phyloP scores from a whole-genome alignment of 176 grass and related monocot genomes.

The Lolium perenne region DNA sequence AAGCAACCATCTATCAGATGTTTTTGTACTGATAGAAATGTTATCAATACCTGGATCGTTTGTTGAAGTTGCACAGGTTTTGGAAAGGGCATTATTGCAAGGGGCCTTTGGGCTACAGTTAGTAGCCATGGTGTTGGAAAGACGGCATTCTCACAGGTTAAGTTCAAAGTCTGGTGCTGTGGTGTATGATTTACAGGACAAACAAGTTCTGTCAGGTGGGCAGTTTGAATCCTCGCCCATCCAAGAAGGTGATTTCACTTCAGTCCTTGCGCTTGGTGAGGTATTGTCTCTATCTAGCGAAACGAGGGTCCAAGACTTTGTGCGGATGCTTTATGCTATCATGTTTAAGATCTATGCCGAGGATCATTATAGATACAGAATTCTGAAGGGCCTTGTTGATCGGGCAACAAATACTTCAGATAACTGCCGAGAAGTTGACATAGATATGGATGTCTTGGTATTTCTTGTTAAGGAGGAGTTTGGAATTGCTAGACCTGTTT shows the following conservation, averaged over 20 bases:
- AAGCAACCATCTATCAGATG: constrained; percentile 73
- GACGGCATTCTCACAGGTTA: constrained; percentile 69
- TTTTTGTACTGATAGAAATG: constrained; percentile 90
- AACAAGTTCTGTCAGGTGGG: constrained; percentile 61
- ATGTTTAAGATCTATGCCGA: constrained; percentile 89
- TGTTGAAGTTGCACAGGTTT: constrained; percentile 74
- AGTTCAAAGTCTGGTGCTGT: constrained; percentile 56
- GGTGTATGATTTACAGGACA: constrained; percentile 69
- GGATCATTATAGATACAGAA: constrained; percentile 83
- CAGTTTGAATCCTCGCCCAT: constrained; percentile 54
- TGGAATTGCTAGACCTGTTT: constrained; percentile 69
- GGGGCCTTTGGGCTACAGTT: constrained; percentile 72
- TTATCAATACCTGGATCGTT: constrained; percentile 75
- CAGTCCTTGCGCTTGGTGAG: constrained; percentile 86
- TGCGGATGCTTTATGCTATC: constrained; percentile 85
- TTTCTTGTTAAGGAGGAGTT: constrained; percentile 89
- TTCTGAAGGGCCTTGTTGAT: constrained; percentile 89
- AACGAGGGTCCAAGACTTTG: constrained; percentile 70
- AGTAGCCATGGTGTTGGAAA: constrained; percentile 89
- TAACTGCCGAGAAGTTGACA: constrained; percentile 73
- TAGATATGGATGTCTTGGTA: constrained; percentile 96
- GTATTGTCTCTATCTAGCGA: constrained; percentile 80
- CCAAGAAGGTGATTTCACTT: constrained; percentile 91
- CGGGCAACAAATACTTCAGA: constrained; percentile 81
- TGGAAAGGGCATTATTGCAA: constrained; percentile 72